phyloP scores from a whole-genome alignment of 116 monocot genomes.

The Phalaenopsis hybrid region DNA sequence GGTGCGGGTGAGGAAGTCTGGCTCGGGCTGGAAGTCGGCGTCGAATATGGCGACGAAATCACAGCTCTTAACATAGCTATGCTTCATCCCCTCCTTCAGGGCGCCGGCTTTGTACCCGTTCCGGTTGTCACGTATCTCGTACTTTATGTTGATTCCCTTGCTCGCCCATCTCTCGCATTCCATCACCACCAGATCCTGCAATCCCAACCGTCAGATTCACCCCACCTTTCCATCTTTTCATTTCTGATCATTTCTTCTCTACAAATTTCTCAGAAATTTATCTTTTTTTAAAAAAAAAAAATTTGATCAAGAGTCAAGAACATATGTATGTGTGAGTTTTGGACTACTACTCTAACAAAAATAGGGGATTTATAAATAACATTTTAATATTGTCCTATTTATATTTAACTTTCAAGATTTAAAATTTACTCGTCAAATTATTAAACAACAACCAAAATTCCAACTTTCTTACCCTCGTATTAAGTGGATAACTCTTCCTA shows the following conservation, averaged over 20 bases:
- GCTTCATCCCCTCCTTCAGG: constrained; percentile 69
- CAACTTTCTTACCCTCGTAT: no score
- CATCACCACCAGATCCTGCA: constrained; percentile 71
- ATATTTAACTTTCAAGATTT: no score
- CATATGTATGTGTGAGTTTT: no score
- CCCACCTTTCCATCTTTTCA: not conserved
- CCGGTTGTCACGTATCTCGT: constrained; percentile 65
- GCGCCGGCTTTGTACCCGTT: constrained; percentile 88
- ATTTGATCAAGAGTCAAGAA: no score
- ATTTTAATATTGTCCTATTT: no score
- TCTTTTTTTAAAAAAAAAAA: no score
- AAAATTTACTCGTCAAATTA: no score
- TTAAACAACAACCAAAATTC: no score
- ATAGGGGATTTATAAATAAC: no score
- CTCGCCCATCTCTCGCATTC: constrained; percentile 71
- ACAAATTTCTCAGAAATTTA: no score
- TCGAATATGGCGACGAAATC: constrained; percentile 82
- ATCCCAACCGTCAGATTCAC: not conserved
- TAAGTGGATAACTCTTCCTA: no score
- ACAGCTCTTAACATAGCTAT: constrained; percentile 54
- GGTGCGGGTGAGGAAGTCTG: constrained; percentile 67
- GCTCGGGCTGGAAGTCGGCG: constrained; percentile 87
- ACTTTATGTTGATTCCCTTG: constrained; percentile 68
- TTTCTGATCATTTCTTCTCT: not conserved
- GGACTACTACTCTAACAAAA: no score